A percentile compares a stretch with the other conserved stretches of the same genome.
These are phyloP conservation scores for Alternaria infectoria DNA, from an alignment of 2,329 filamentous ascomycete species.

Conservation along the genomic window DNA sequence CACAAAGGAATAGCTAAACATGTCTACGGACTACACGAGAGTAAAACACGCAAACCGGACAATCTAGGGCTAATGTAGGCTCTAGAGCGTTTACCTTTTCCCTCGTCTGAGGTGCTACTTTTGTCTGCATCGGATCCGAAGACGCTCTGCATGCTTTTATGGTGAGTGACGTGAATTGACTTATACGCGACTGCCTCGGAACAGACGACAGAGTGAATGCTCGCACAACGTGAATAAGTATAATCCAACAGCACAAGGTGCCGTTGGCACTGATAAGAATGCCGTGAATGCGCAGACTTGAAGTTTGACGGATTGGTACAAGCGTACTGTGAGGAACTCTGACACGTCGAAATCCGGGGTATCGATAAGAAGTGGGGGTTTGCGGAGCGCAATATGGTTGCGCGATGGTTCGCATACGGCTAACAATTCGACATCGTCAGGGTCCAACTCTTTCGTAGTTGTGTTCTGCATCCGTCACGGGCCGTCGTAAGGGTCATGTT, in stretches of 20 bases:
- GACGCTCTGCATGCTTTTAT: background rate
- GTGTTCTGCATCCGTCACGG: too few relatives aligned
- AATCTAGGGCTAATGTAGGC: background rate
- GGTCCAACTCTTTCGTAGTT: background rate
- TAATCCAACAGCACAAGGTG: background rate
- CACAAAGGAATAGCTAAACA: background rate
- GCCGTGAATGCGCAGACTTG: background rate
- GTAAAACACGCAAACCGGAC: background rate
- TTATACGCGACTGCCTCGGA: background rate
- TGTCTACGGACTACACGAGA: background rate
- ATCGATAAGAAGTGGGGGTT: conserved; percentile 32
- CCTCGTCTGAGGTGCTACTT: background rate
- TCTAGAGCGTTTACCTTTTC: background rate
- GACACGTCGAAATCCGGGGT: conserved; percentile 33
- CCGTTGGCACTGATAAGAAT: background rate
- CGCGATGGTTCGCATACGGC: background rate
- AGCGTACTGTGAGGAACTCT: conserved; percentile 37
- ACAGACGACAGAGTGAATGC: background rate
- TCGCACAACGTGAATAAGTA: background rate
- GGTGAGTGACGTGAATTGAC: background rate
- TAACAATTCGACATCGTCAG: background rate
- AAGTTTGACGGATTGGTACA: conserved; percentile 28
- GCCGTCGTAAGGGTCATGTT: background rate
- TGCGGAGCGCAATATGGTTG: conserved; percentile 18
- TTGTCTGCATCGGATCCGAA: background rate